Evolutionary conservation across 805 yeast genomes (phyloP), one percentile per base, ranked within the genome.

Genomic region (Brettanomyces sp.): DNA sequence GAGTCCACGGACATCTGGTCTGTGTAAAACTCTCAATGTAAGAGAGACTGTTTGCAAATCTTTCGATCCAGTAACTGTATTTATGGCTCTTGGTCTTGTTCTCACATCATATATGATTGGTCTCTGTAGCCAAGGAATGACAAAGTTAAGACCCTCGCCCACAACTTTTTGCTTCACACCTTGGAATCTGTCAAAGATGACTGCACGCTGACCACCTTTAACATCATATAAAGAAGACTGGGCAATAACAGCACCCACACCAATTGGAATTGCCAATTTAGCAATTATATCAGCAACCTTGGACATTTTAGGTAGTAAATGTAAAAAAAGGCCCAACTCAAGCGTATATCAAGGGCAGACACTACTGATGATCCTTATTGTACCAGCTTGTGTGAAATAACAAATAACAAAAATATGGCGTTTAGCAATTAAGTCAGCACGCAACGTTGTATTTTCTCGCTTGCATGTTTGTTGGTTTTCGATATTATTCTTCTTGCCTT

Each of bases 81-180:
- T 80, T 58, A 93, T 90, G 55, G 85, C 86, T 67, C 93, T 82
- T 34, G 99, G 98, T 60, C 80, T 85, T n/a, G 96, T 90, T 62
- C 97, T 77, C 28, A 93, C 96, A 64, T 93, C 99, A 64, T 77
- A 93, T 14, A 88, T 69, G 43, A 93, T 76, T 3, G 98, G 95
- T 63, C 79, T 82, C 64, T 93, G 99, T 53, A 93, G 71, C 98
- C 99, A 93, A 45, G 99, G 99, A 45, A 93, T 65, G 52, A 90
- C 70, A 65, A 93, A 93, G 66, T 93, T 98, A 23, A 98, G 85
- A 49, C 99, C 99, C 69, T 93, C 99, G 28, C 97, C 96, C 49
- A 90, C 73, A 23, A 93, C 97, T n/a, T 70, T 69, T 57, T 80
- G 80, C 64, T 86, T 84, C 45, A 93, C 95, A 69, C 99, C 99